These are phyloP conservation scores for Cercospora zeina DNA, from an alignment of 2,329 filamentous ascomycete genomes.

Conservation along the genomic window DNA sequence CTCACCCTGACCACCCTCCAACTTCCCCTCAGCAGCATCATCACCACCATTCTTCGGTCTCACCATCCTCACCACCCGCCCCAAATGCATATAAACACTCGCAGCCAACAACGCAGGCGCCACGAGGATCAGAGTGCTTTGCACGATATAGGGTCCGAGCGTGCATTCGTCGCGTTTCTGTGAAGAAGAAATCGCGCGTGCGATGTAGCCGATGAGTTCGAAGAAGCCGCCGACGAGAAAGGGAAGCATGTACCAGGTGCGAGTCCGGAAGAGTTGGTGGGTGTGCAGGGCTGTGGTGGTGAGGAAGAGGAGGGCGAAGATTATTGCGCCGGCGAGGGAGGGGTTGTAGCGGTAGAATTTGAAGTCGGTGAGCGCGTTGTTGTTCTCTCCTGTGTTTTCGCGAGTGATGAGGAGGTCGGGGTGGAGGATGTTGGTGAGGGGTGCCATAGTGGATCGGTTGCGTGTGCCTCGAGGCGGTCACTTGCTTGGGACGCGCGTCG, in stretches of 20 bases:
- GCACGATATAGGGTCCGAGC: constrained; percentile 47
- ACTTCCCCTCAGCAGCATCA: constrained; percentile 18
- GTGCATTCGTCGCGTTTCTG: constrained; percentile 45
- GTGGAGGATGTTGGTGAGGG: background rate
- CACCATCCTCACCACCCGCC: constrained; percentile 48
- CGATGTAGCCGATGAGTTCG: constrained; percentile 56
- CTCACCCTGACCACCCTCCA: background rate
- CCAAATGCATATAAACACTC: constrained; percentile 53
- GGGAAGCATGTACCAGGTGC: constrained; percentile 55
- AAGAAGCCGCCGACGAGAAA: constrained; percentile 56
- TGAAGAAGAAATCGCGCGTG: constrained; percentile 48
- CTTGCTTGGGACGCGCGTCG: background rate
- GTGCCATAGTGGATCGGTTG: background rate
- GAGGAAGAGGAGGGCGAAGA: constrained; percentile 38
- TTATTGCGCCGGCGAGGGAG: constrained; percentile 28
- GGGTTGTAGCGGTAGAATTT: constrained; percentile 22
- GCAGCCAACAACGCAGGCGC: constrained; percentile 54
- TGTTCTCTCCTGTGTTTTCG: background rate
- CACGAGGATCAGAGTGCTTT: constrained; percentile 50
- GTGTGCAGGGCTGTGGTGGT: constrained; percentile 41
- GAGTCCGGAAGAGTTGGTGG: constrained; percentile 43
- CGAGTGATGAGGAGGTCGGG: background rate
- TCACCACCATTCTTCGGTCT: constrained; percentile 24
- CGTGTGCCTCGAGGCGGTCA: background rate
- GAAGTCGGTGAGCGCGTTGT: constrained; percentile 18